Percentiles rank a stretch among this genome's conserved stretches.
Evolutionary conservation across 2,329 filamentous ascomycete species (phyloP).

Genomic region (Amauroascus verrucosus): DNA sequence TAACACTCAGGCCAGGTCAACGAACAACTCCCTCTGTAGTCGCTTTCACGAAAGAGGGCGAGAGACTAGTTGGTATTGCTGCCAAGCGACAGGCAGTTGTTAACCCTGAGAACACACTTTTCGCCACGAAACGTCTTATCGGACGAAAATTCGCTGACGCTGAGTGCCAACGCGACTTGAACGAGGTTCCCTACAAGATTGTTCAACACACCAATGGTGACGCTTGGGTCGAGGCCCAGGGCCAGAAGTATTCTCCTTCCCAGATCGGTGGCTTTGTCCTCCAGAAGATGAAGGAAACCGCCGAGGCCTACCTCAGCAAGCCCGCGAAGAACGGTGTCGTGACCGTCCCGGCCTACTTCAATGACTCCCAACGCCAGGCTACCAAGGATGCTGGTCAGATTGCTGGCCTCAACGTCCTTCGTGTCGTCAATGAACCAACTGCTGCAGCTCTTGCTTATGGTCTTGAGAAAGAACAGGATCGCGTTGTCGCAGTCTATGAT

Average conservation of each 20-base stretch:
- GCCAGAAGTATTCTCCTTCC: conserved; percentile 94
- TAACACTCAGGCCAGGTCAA: conserved; percentile 48
- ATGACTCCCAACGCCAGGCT: conserved; percentile 93
- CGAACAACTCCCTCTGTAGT: conserved; percentile 90
- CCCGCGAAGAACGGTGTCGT: conserved; percentile 91
- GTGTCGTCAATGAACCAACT: conserved; percentile 96
- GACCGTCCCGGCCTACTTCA: conserved; percentile 96
- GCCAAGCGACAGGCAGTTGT: conserved; percentile 97
- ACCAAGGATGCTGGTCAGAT: conserved; percentile 98
- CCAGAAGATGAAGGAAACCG: conserved; percentile 99
- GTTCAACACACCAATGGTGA: conserved; percentile 94
- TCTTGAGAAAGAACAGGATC: conserved; percentile 86
- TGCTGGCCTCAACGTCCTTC: conserved; percentile 87
- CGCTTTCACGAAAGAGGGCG: conserved; percentile 87
- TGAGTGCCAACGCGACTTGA: conserved; percentile 93
- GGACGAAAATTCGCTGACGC: conserved; percentile 90
- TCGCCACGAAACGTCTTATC: conserved; percentile 97
- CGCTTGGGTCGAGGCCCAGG: conserved; percentile 88
- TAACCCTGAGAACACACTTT: conserved; percentile 96
- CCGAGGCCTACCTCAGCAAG: conserved; percentile 84
- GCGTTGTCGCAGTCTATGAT: conserved; percentile 91
- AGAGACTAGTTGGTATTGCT: conserved; percentile 91
- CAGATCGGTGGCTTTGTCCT: conserved; percentile 95
- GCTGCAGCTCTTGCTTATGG: conserved; percentile 92
- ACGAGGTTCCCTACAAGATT: conserved; percentile 98